Evolutionary conservation across 2,329 filamentous ascomycete genomes (phyloP).

Genomic region (Zelopaecilomyces penicillatus): DNA sequence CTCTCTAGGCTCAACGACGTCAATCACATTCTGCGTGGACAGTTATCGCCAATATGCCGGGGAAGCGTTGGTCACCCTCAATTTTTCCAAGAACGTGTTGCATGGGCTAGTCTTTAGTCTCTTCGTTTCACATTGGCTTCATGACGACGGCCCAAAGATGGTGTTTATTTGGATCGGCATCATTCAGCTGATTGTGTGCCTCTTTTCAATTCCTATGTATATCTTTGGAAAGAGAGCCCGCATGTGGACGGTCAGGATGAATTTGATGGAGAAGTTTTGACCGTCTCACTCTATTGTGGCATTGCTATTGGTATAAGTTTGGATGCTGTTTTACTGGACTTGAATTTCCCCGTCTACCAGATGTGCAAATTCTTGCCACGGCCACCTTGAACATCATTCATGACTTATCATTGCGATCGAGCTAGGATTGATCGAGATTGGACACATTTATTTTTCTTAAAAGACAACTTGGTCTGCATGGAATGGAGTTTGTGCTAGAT

Average conservation of each 20-base stretch:
- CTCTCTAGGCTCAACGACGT: constrained; percentile 78
- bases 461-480: too few relatives aligned
- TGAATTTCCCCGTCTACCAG: too few relatives aligned
- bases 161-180: constrained; percentile 79
- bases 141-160: constrained; percentile 61
- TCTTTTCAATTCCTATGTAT: constrained; percentile 82
- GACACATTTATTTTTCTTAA: too few relatives aligned
- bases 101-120: constrained; percentile 84
- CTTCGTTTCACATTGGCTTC: constrained; percentile 81
- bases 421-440: too few relatives aligned
- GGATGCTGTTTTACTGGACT: too few relatives aligned
- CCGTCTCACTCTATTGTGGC: background rate
- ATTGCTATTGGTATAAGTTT: too few relatives aligned
- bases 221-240: constrained; percentile 83
- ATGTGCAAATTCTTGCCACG: too few relatives aligned
- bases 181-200: constrained; percentile 70
- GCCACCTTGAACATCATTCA: too few relatives aligned
- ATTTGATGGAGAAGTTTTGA: constrained; percentile 70
- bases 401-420: too few relatives aligned
- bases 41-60: constrained; percentile 89
- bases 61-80: constrained; percentile 87
- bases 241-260: constrained; percentile 89
- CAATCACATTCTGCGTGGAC: constrained; percentile 91
- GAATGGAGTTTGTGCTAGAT: too few relatives aligned
- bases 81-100: constrained; percentile 89